These are phyloP conservation scores for Cryptosporidium ryanae DNA, from an alignment of 169 alveolate genomes.

Conservation along the genomic window DNA sequence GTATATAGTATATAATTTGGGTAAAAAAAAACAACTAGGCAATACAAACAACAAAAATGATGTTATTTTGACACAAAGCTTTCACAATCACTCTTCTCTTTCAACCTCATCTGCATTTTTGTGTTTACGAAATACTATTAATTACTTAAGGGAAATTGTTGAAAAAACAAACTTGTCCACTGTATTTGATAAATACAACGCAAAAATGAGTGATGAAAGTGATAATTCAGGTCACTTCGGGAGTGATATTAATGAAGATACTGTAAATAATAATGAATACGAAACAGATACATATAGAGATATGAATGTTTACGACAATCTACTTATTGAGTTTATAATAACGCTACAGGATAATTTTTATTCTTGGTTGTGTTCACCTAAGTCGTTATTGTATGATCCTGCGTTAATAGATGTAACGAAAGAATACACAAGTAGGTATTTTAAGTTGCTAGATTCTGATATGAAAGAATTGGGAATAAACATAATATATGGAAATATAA, in stretches of 20 bases:
- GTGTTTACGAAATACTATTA: conserved; percentile 40
- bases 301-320: neutral
- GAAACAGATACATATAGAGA: neutral
- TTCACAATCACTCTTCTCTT: conserved; percentile 47
- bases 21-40: conserved; percentile 8
- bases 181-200: neutral
- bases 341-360: conserved; percentile 79
- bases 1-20: neutral
- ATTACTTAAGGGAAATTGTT: conserved; percentile 20
- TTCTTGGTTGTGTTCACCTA: conserved; percentile 81
- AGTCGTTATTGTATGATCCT: conserved; percentile 79
- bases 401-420: conserved; percentile 79
- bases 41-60: neutral
- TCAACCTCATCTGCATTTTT: conserved; percentile 55
- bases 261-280: neutral
- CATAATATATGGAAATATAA: conserved; percentile 48
- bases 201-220: neutral
- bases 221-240: too few relatives aligned
- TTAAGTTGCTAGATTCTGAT: conserved; percentile 24
- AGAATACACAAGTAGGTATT: conserved; percentile 16
- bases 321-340: conserved; percentile 79
- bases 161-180: conserved; percentile 5
- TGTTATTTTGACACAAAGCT: conserved; percentile 14
- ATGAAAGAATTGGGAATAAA: conserved; percentile 42
- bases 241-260: too few relatives aligned